phyloP scores from a whole-genome alignment of 148 eudicot genomes.

The Rhododendron williamsianum region DNA sequence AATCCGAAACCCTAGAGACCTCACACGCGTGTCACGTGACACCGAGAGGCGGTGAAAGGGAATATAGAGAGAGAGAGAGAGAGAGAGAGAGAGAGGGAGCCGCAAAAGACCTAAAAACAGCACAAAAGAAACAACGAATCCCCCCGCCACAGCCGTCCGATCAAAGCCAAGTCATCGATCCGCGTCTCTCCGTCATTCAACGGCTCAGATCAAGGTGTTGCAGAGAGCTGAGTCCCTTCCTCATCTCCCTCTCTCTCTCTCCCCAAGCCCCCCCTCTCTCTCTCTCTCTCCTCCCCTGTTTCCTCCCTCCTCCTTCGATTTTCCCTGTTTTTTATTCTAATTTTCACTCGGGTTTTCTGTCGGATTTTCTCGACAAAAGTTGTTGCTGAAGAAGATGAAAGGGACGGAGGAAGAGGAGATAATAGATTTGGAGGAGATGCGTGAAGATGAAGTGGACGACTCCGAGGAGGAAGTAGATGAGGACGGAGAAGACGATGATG shows the following conservation, averaged over 20 bases:
- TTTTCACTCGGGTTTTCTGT: not conserved
- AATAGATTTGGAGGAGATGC: constrained; percentile 26
- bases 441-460: constrained; percentile 21
- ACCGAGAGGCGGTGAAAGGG: not conserved
- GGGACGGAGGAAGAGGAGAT: constrained; percentile 24
- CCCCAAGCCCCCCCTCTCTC: not conserved
- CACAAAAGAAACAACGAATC: constrained; percentile 16
- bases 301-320: constrained; percentile 1
- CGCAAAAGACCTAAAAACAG: constrained; percentile 19
- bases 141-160: constrained; percentile 34
- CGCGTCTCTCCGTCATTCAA: constrained; percentile 21
- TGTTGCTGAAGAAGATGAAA: constrained; percentile 23
- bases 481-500: constrained; percentile 25
- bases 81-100: constrained; percentile 12
- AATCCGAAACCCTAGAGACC: constrained; percentile 25
- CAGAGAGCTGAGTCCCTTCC: constrained; percentile 22
- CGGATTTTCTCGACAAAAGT: constrained; percentile 5
- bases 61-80: not conserved
- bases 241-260: constrained; percentile 21
- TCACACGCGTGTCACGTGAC: constrained; percentile 49
- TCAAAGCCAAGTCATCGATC: constrained; percentile 56
- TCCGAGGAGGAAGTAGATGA: constrained; percentile 15
- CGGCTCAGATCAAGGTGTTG: constrained; percentile 43
- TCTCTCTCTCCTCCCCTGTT: constrained; percentile 21
- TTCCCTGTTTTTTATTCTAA: constrained; percentile 15